phyloP scores from a whole-genome alignment of 1,284 basidiomycete genomes.

The Moesziomyces sp. region DNA sequence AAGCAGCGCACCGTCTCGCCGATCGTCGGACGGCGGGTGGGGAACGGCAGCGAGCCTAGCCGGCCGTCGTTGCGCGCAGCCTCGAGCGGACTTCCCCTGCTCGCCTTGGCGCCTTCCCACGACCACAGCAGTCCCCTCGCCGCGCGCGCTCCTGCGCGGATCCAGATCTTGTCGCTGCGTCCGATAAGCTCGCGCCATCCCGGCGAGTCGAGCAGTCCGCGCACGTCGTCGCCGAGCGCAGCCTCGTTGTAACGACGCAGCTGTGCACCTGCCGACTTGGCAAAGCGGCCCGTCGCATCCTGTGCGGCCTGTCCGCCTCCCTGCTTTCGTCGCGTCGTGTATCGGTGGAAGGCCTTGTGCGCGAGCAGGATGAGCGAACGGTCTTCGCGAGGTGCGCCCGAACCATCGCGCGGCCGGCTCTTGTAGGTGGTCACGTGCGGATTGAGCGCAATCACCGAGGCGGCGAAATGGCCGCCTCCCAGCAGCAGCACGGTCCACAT shows the following conservation, averaged over 20 bases:
- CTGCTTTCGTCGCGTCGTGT: constrained; percentile 97
- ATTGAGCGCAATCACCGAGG: constrained; percentile 78
- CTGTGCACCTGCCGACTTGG: constrained; percentile 93
- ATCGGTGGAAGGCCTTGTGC: constrained; percentile 98
- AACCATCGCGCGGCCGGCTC: constrained; percentile 22
- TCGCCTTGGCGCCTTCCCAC: constrained; percentile 52
- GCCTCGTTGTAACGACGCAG: constrained; percentile 95
- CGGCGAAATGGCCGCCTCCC: constrained; percentile 97
- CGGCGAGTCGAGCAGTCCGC: constrained; percentile 31
- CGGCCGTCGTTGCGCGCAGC: constrained; percentile 67
- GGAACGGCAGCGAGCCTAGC: constrained; percentile 55
- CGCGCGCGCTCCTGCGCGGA: constrained; percentile 57
- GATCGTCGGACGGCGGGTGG: constrained; percentile 76
- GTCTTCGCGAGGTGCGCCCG: constrained; percentile 35
- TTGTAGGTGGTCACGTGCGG: constrained; percentile 59
- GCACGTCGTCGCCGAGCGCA: constrained; percentile 83
- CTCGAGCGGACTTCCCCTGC: constrained; percentile 60
- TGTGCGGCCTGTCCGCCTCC: constrained; percentile 93
- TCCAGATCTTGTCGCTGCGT: constrained; percentile 62
- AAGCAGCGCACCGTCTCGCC: constrained; percentile 89
- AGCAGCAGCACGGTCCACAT: constrained; percentile 95
- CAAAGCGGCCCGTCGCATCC: constrained; percentile 87
- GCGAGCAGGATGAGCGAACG: constrained; percentile 76
- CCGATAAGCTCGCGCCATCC: constrained; percentile 61
- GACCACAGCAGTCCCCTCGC: constrained; percentile 64